Evolutionary conservation across 1,284 basidiomycete species (phyloP).

Genomic region (Malassezia obtusa): DNA sequence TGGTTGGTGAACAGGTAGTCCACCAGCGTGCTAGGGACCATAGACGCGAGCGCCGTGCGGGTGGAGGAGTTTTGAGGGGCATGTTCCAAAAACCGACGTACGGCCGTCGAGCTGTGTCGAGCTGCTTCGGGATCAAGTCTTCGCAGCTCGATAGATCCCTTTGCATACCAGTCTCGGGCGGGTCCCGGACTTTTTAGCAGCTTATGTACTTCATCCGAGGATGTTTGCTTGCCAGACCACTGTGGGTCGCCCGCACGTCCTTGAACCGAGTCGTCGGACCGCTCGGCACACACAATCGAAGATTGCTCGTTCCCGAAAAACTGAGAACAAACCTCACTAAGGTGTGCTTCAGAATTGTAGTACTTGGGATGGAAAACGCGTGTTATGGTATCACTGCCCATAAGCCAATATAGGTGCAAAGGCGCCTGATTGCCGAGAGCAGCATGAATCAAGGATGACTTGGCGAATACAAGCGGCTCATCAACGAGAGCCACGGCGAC

Average conservation of each 20-base stretch:
- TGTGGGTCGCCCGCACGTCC: background rate
- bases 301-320: constrained; percentile 59
- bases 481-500: constrained; percentile 73
- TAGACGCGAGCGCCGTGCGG: background rate
- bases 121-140: constrained; percentile 19
- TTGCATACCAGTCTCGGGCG: constrained; percentile 18
- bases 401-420: constrained; percentile 56
- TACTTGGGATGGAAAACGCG: constrained; percentile 72
- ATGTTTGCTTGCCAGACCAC: constrained; percentile 5
- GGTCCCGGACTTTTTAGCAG: constrained; percentile 9
- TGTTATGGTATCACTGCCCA: constrained; percentile 80
- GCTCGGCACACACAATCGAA: constrained; percentile 53
- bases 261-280: constrained; percentile 11
- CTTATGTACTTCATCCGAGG: constrained; percentile 17
- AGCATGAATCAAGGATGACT: constrained; percentile 53
- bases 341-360: constrained; percentile 55
- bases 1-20: constrained; percentile 22
- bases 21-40: constrained; percentile 25
- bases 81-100: constrained; percentile 11
- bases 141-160: constrained; percentile 22
- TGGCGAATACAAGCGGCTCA: constrained; percentile 78
- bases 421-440: background rate
- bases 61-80: constrained; percentile 2
- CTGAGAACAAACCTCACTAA: constrained; percentile 55
- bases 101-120: constrained; percentile 28